Conservation (phyloP, 768 basidiomycete species). For the Suillus sp. region DNA sequence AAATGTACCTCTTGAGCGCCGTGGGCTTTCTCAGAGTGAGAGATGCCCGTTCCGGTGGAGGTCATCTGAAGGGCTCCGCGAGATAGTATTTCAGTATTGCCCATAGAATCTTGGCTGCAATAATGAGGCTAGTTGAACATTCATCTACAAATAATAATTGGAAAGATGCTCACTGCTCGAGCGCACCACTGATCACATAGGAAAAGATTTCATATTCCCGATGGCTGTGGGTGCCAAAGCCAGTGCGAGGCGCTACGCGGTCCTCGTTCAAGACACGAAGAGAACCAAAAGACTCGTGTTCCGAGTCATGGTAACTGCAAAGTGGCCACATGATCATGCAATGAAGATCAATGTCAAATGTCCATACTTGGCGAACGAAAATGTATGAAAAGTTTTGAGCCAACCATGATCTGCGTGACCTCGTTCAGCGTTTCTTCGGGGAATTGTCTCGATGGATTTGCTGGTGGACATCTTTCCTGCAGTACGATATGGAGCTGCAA, state of each 20-base stretch:
- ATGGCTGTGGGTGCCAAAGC: conserved; percentile 87
- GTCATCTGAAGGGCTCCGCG: conserved; percentile 92
- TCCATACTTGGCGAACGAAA: conserved; percentile 69
- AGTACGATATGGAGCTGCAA: background rate
- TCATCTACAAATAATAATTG: background rate
- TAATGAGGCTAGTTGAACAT: background rate
- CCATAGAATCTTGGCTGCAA: conserved; percentile 85
- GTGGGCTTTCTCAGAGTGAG: conserved; percentile 71
- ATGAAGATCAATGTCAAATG: conserved; percentile 20
- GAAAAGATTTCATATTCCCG: conserved; percentile 91
- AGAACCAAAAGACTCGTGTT: conserved; percentile 64
- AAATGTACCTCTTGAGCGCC: conserved; percentile 54
- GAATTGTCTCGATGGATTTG: conserved; percentile 40
- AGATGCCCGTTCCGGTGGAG: conserved; percentile 89
- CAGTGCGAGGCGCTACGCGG: conserved; percentile 71
- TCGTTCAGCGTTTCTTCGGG: conserved; percentile 62
- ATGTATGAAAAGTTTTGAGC: conserved; percentile 88
- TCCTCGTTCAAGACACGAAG: conserved; percentile 94
- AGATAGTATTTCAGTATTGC: conserved; percentile 85
- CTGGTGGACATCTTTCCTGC: conserved; percentile 19
- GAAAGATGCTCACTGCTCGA: conserved; percentile 68
- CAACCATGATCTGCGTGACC: conserved; percentile 81
- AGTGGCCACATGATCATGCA: conserved; percentile 12
- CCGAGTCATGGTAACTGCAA: conserved; percentile 58
- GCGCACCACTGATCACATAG: conserved; percentile 76